Evolutionary conservation across 2,329 filamentous ascomycete genomes (phyloP).

Genomic region (Penicillium occitanis): DNA sequence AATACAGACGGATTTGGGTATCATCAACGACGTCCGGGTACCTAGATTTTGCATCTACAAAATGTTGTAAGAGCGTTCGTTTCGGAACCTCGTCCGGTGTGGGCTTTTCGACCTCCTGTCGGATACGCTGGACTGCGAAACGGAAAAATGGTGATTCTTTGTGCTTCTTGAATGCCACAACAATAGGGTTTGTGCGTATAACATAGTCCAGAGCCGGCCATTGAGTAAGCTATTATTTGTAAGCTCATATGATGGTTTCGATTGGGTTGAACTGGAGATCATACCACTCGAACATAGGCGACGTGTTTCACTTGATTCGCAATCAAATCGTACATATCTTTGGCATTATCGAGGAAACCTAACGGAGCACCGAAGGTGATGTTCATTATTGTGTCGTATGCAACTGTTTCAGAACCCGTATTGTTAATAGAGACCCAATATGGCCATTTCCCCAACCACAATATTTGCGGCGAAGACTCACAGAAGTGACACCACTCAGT

Average conservation of each 20-base stretch:
- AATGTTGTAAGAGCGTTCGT: constrained; percentile 14
- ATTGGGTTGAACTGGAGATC: neutral
- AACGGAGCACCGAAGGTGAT: constrained; percentile 15
- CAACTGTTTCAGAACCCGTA: neutral
- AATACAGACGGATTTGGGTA: constrained; percentile 16
- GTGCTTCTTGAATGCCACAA: constrained; percentile 11
- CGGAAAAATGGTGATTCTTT: constrained; percentile 17
- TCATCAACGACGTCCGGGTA: constrained; percentile 15
- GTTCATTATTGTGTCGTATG: constrained; percentile 18
- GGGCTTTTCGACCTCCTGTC: constrained; percentile 13
- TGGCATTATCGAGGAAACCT: constrained; percentile 14
- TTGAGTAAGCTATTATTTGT: constrained; percentile 12
- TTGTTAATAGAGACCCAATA: neutral
- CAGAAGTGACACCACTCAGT: constrained; percentile 18
- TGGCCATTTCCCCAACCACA: neutral
- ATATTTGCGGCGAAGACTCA: neutral
- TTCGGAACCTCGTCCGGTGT: constrained; percentile 7
- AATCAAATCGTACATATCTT: constrained; percentile 15
- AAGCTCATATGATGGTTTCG: neutral
- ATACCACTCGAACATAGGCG: constrained; percentile 17
- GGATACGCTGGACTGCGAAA: constrained; percentile 14
- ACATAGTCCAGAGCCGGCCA: constrained; percentile 13
- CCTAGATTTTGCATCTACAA: constrained; percentile 13
- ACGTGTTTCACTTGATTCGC: constrained; percentile 17
- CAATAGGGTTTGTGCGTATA: constrained; percentile 12